Base-by-base conservation (phyloP, 1,284 basidiomycete genomes). In the Puccinia horiana region DNA sequence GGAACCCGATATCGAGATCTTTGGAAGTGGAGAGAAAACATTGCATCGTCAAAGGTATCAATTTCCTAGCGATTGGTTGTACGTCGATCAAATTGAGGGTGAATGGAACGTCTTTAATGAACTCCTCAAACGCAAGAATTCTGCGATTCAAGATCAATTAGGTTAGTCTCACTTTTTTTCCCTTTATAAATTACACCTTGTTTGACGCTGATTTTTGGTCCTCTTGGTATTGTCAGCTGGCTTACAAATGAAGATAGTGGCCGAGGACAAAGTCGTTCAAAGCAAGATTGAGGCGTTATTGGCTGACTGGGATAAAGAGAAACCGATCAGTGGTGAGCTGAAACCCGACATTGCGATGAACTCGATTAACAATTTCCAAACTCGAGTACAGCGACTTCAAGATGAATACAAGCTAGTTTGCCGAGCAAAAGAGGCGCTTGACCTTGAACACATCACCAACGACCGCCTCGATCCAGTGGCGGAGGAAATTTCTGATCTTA, bases 41-140 rank as follows among this genome's bases (percentile, higher is more conserved):
- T 90, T 99, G 82, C 95, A 98, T 88, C 91, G 96, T 77, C 98
- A 99, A 87, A 90, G 97, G 87, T 98, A 94, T 89, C 94, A 96
- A 86, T 99, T 99, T 86, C 92, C 95, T 0, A 91, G 93, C 72
- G 96, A 99, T 87, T 99, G 97, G 97, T 91, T 99, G 0, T 97
- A 98, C 87, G 95, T 95, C 85, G 97, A 99, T 87, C 96, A 98
- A 87, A 91, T 99, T 70, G 91, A 94, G 84, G 94, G 96, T 72
- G 97, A 99, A 88, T 98, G 96, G 96, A 94, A 94, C 86, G 95
- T 96, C 29, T 98, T 97, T 89, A 95, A 95, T 84, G 96, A 99
- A 88, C 97, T 99, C 83, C 89, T 99, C 87, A 95, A 94, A 88
- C 91, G 96, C 85, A 99, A 99, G 91, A 97, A 96, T 85, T 95